Percentiles rank a stretch among this genome's conserved stretches.
Evolutionary conservation across 345 rosid genomes (phyloP).

Genomic region (Dipteronia sinensis): DNA sequence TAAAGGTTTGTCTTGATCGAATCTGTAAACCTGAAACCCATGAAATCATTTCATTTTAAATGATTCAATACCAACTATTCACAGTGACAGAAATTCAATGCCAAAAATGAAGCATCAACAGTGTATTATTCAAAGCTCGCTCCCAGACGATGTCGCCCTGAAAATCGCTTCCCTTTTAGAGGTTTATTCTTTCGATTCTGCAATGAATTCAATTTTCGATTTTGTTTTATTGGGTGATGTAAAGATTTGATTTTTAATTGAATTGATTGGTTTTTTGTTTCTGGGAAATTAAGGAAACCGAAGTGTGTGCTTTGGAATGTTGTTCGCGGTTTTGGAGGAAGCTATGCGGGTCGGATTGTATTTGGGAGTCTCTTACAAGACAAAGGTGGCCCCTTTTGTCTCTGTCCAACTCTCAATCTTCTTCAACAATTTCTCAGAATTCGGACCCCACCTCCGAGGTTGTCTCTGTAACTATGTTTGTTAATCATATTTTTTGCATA

Average conservation of each 20-base stretch:
- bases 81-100: neutral
- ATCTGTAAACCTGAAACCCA: neutral
- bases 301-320: slow-evolving; percentile 61
- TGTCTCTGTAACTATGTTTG: neutral
- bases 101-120: slow-evolving; percentile 29
- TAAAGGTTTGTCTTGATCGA: neutral
- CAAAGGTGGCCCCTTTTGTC: slow-evolving; percentile 62
- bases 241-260: neutral
- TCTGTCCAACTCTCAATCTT: slow-evolving; percentile 20
- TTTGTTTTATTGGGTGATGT: neutral
- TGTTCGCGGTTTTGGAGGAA: slow-evolving; percentile 78
- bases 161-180: slow-evolving; percentile 61
- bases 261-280: neutral
- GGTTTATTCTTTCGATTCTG: slow-evolving; percentile 33
- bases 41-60: neutral
- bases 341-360: slow-evolving; percentile 56
- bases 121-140: slow-evolving; percentile 25
- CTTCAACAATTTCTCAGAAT: slow-evolving; percentile 15
- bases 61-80: neutral
- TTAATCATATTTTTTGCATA: neutral
- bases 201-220: neutral
- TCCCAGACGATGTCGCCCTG: slow-evolving; percentile 62
- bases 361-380: slow-evolving; percentile 63
- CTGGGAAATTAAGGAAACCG: slow-evolving; percentile 42
- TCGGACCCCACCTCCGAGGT: slow-evolving; percentile 13